Evolutionary conservation across 2,329 filamentous ascomycete species (phyloP).

Genomic region (Paraphoma sp.): DNA sequence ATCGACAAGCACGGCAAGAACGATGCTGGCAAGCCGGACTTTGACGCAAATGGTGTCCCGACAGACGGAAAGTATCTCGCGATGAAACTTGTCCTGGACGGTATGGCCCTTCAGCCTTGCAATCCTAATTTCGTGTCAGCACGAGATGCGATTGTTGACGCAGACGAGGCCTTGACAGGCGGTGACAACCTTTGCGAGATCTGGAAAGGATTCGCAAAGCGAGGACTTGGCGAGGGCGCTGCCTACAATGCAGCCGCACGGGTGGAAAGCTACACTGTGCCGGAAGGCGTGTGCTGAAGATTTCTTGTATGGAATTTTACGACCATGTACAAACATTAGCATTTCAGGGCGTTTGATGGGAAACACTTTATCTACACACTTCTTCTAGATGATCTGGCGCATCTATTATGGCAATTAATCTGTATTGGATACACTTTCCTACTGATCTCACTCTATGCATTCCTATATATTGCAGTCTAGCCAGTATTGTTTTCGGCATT

Average conservation of each 20-base stretch:
- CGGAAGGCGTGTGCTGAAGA: conserved; percentile 8
- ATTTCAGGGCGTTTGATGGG: neutral
- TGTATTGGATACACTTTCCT: no score
- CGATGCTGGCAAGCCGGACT: conserved; percentile 50
- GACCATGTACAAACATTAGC: neutral
- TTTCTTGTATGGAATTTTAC: neutral
- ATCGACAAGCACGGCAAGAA: conserved; percentile 64
- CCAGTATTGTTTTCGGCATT: no score
- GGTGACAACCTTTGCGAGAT: conserved; percentile 60
- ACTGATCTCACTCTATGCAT: no score
- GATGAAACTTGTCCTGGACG: conserved; percentile 62
- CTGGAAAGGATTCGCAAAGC: conserved; percentile 64
- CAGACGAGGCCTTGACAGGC: conserved; percentile 59
- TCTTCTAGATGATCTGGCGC: neutral
- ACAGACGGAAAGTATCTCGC: conserved; percentile 60
- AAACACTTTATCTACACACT: neutral
- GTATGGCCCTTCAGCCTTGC: conserved; percentile 64
- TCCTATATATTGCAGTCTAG: no score
- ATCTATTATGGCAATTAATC: no score
- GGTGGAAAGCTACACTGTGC: conserved; percentile 32
- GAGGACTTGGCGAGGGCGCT: conserved; percentile 56
- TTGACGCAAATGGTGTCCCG: conserved; percentile 55
- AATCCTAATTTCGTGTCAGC: conserved; percentile 61
- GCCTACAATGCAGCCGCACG: conserved; percentile 25
- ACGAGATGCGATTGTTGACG: conserved; percentile 63